A percentile compares a stretch with the other conserved stretches of the same genome.
These are phyloP conservation scores for Fraxinus paxiana DNA, from an alignment of 305 asterid species.

Conservation along the genomic window DNA sequence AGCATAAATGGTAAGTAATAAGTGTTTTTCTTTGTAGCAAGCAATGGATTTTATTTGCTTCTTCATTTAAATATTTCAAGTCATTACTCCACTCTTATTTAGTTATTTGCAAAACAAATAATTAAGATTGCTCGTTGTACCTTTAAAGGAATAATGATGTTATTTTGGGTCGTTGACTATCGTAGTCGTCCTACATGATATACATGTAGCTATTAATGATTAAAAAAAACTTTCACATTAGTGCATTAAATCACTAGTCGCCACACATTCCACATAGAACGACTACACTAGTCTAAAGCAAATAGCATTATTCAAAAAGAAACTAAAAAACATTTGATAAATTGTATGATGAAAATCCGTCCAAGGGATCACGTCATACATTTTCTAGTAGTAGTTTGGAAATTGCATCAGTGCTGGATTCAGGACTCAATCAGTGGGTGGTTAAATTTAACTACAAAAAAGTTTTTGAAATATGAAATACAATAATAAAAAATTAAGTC, in stretches of 20 bases:
- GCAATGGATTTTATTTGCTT: not conserved
- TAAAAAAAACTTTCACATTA: too few relatives aligned
- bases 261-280: too few relatives aligned
- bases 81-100: not conserved
- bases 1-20: not conserved
- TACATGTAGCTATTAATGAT: too few relatives aligned
- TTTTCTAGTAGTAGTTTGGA: not conserved
- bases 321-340: not conserved
- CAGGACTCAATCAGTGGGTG: not conserved
- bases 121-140: not conserved
- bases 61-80: not conserved
- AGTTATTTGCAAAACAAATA: not conserved
- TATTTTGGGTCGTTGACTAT: too few relatives aligned
- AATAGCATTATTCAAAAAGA: not conserved
- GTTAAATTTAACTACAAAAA: not conserved
- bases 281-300: too few relatives aligned
- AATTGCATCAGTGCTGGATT: not conserved
- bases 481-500: not conserved
- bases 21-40: not conserved
- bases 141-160: not conserved
- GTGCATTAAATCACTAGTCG: not conserved
- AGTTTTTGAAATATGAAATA: not conserved
- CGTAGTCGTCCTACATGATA: not conserved
- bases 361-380: not conserved
- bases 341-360: not conserved